A percentile compares a stretch with the other conserved stretches of the same genome.
phyloP scores from a whole-genome alignment of 2,329 filamentous ascomycete species.

The Xylaria sp. region DNA sequence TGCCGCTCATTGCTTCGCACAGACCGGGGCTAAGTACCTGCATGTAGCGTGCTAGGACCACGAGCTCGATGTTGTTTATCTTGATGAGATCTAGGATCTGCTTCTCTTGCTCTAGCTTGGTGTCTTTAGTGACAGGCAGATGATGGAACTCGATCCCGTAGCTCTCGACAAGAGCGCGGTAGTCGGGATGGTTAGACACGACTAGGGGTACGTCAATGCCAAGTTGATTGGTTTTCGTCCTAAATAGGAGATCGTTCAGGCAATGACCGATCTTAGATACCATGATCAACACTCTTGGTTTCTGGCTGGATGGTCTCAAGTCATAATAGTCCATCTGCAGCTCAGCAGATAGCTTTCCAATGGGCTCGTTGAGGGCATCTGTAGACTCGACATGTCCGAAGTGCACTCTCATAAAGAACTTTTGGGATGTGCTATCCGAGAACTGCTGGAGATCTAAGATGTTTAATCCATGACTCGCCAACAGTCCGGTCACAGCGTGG shows the following conservation, averaged over 20 bases:
- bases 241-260: constrained; percentile 85
- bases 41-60: constrained; percentile 89
- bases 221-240: constrained; percentile 78
- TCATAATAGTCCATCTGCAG: constrained; percentile 75
- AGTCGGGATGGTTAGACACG: constrained; percentile 85
- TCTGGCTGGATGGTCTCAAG: constrained; percentile 73
- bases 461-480: constrained; percentile 79
- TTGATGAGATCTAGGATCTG: constrained; percentile 76
- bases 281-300: constrained; percentile 85
- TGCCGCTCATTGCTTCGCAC: constrained; percentile 82
- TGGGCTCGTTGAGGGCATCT: constrained; percentile 64
- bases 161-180: constrained; percentile 72
- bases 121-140: constrained; percentile 81
- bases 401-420: constrained; percentile 91
- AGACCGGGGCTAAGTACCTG: constrained; percentile 81
- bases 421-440: constrained; percentile 77
- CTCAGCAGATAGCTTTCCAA: constrained; percentile 69
- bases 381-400: constrained; percentile 71
- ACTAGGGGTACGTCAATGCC: constrained; percentile 80
- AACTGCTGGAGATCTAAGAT: constrained; percentile 89
- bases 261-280: constrained; percentile 91
- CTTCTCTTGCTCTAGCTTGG: constrained; percentile 78
- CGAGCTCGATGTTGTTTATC: constrained; percentile 77
- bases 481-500: constrained; percentile 82
- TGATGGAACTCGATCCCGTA: constrained; percentile 85